Base-by-base conservation (phyloP, 768 basidiomycete genomes). In the Suillus variegatus region DNA sequence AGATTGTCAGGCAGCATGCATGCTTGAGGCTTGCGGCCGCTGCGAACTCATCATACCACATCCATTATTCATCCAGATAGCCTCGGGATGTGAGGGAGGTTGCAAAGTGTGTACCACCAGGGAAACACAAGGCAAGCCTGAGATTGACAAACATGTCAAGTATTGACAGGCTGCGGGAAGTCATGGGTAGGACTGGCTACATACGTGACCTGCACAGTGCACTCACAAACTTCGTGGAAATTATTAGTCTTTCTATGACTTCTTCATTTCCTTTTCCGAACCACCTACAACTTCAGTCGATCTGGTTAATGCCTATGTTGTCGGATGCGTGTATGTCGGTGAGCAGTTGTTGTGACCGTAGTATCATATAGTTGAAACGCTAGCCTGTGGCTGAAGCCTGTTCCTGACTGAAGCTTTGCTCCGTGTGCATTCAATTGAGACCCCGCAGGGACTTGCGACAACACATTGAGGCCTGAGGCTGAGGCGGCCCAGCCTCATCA, bases 1-100 rank as follows among this genome's bases (percentile, higher is more conserved):
- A 90, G 69, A 88, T 95, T 62, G 80, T 93, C 40, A 91, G 92
- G 12, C 93, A 95, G 75, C 92, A 95, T 75, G 93, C 92, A 14
- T 96, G 93, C 74, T 94, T 69, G 32, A 32, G 32, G 32, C 32
- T 6, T 32, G 92, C 87, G 51, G 84, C 91, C 38, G 92, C 93
- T 25, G 88, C 85, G 3, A 86, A 91, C 71, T 89, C 89, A 1
- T 93, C 91, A 92, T 92, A 88, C 74, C 93, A 93, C 72, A 79
- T 95, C n/a, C 25, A 9, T 28, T 14, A 25, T 28, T 3, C 16
- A 28, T 28, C 28, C 18, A 28, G 14, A 88, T 94, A 1, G 92
- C 94, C 68, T 85, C 84, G 9, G 80, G 80, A 73, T 79, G 80
- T 20, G 80, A 77, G n/a, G 83, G 82, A 16, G 78, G 75, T 41